Evolutionary conservation across 2,329 filamentous ascomycete species (phyloP).

Genomic region (Lachnellula cervina): DNA sequence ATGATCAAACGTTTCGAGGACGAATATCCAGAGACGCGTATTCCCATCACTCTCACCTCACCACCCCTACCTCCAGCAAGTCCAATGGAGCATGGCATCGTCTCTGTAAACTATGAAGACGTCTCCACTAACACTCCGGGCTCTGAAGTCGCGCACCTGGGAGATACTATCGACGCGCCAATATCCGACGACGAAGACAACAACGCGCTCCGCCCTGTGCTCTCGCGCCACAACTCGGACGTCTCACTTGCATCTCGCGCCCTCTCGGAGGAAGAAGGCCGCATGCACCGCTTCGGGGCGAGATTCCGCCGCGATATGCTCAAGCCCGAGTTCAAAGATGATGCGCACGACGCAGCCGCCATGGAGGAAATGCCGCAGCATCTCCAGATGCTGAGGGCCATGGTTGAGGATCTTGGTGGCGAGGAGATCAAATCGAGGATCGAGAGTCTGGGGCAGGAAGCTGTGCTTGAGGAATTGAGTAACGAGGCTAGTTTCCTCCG

Average conservation of each 20-base stretch:
- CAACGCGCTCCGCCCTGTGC: conserved; percentile 32
- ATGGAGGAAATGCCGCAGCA: conserved; percentile 29
- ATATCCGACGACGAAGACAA: conserved; percentile 38
- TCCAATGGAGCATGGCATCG: conserved; percentile 34
- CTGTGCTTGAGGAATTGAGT: conserved; percentile 54
- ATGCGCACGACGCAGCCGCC: conserved; percentile 38
- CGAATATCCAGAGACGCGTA: conserved; percentile 84
- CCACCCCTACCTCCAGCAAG: conserved; percentile 9
- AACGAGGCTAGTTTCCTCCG: conserved; percentile 40
- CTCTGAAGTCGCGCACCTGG: neutral
- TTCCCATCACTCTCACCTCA: conserved; percentile 10
- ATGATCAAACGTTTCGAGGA: conserved; percentile 96
- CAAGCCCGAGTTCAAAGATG: conserved; percentile 31
- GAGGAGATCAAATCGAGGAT: conserved; percentile 51
- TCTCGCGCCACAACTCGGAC: conserved; percentile 58
- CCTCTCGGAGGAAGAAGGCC: conserved; percentile 64
- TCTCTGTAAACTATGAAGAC: conserved; percentile 8
- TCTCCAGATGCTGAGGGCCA: conserved; percentile 48
- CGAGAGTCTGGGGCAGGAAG: conserved; percentile 47
- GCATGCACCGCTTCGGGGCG: conserved; percentile 64
- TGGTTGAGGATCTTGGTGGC: conserved; percentile 60
- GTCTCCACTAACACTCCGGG: neutral
- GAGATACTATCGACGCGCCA: conserved; percentile 18
- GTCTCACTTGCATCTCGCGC: conserved; percentile 63
- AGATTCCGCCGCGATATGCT: conserved; percentile 60